A percentile compares a stretch with the other conserved stretches of the same genome.
phyloP scores from a whole-genome alignment of 2,329 filamentous ascomycete species.

The Colletotrichum limetticola region DNA sequence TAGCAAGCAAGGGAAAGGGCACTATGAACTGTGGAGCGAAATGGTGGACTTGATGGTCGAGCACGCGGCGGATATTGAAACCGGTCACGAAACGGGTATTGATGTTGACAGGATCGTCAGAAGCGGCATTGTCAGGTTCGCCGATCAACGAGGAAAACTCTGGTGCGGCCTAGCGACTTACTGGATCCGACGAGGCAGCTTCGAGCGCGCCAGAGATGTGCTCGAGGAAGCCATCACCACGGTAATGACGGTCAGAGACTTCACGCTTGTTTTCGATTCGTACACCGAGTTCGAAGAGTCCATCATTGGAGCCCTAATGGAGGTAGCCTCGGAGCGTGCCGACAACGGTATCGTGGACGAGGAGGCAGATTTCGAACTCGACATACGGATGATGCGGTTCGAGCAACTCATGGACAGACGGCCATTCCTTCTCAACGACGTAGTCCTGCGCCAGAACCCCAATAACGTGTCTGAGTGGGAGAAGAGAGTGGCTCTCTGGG shows the following conservation, averaged over 20 bases:
- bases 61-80: constrained; percentile 87
- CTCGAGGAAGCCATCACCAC: constrained; percentile 98
- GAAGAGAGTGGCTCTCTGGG: constrained; percentile 95
- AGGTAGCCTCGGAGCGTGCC: constrained; percentile 82
- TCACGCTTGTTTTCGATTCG: constrained; percentile 94
- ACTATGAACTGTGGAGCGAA: constrained; percentile 97
- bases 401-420: constrained; percentile 97
- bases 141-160: constrained; percentile 92
- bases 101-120: constrained; percentile 92
- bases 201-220: constrained; percentile 90
- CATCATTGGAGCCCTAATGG: constrained; percentile 91
- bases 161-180: constrained; percentile 97
- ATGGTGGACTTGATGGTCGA: constrained; percentile 96
- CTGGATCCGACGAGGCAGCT: constrained; percentile 93
- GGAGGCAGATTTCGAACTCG: constrained; percentile 91
- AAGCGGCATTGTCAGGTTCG: constrained; percentile 89
- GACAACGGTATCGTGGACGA: constrained; percentile 82
- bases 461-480: constrained; percentile 98
- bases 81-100: constrained; percentile 82
- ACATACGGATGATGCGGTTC: constrained; percentile 97
- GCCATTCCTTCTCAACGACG: constrained; percentile 96
- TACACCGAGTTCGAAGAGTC: constrained; percentile 98
- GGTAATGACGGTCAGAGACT: constrained; percentile 98
- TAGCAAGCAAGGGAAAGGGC: constrained; percentile 93
- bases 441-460: constrained; percentile 92